These are phyloP conservation scores for Coemansia sp. DNA, from an alignment of 192 early-diverging fungal genomes.

Conservation along the genomic window DNA sequence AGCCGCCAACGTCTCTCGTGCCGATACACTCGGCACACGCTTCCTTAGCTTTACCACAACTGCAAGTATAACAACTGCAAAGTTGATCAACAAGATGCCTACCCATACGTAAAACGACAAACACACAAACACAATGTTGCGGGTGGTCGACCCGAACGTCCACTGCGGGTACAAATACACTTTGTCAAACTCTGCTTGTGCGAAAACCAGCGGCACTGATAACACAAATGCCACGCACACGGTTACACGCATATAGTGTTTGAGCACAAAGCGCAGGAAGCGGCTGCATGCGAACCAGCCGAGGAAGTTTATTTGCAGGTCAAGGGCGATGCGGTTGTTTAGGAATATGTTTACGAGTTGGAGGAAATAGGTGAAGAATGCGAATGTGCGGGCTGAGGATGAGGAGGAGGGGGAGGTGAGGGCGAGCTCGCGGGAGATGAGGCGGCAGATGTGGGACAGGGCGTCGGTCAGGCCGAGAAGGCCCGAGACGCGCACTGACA, in stretches of 20 bases:
- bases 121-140: slow-evolving; percentile 31
- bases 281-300: slow-evolving; percentile 37
- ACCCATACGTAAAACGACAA: slow-evolving; percentile 42
- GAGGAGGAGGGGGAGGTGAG: slow-evolving; percentile 1
- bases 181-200: slow-evolving; percentile 26
- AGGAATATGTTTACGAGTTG: slow-evolving; percentile 38
- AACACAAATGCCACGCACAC: slow-evolving; percentile 21
- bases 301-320: slow-evolving; percentile 44
- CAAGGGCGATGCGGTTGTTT: slow-evolving; percentile 41
- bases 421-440: slow-evolving; percentile 38
- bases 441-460: slow-evolving; percentile 34
- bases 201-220: slow-evolving; percentile 34
- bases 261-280: slow-evolving; percentile 29
- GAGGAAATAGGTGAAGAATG: slow-evolving; percentile 37
- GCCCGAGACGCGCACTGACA: slow-evolving; percentile 43
- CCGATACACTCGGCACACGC: slow-evolving; percentile 19
- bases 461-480: slow-evolving; percentile 44
- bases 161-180: slow-evolving; percentile 33
- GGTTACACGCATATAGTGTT: slow-evolving; percentile 25
- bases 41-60: slow-evolving; percentile 27
- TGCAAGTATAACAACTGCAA: slow-evolving; percentile 30
- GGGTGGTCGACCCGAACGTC: slow-evolving; percentile 33
- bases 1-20: slow-evolving; percentile 26
- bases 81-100: slow-evolving; percentile 29
- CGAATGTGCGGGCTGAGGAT: slow-evolving; percentile 34